Evolutionary conservation across 208 protist species (phyloP), one percentile per base, ranked within the genome.

Genomic region (Trypanosoma grayi): DNA sequence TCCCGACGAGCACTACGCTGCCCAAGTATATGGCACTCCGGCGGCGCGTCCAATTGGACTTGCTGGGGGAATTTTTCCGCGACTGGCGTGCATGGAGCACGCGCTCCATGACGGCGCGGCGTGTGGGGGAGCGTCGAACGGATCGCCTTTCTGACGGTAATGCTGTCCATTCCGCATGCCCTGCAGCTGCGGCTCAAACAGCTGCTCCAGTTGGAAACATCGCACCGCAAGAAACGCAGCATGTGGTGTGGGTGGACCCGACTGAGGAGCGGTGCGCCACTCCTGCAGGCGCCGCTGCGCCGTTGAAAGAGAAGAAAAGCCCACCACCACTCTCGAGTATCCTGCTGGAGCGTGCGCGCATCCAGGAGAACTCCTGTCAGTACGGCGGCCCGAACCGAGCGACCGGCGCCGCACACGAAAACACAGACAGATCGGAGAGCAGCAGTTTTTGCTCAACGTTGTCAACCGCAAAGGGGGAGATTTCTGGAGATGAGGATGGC

Each of bases 41-140:
- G 2, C 33, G 37, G 27, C 16, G 1, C 1, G 48, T 56, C 6
- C 36, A 33, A 2, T 13, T 46, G 24, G 0, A 39, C 18, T 2
- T 33, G n/a, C 10, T 65, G 36, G 28, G 47, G n/a, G n/a, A 20
- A 2, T 65, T 65, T 27, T 65, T 65, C 14, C 34, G 39, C 14
- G 37, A 36, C 7, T 65, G 59, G 59, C 13, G 22, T 27, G n/a
- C 28, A 8, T 56, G 46, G 44, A 27, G 11, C 2, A 27, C 25
- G 20, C 33, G 13, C 36, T 22, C n/a, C 6, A 18, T 34, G 11
- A n/a, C 13, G 34, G 14, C 39, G 56, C 36, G 18, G 22, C 14
- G 24, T 50, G 40, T 20, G 30, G n/a, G 2, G n/a, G 24, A 13
- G 8, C 18, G 0, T 13, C 30, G 25, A 6, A 7, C 30, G 30